Percentiles rank a stretch among this genome's conserved stretches.
These are phyloP conservation scores for Auxenochlorella pyrenoidosa DNA, from an alignment of 139 green algal species.

Conservation along the genomic window DNA sequence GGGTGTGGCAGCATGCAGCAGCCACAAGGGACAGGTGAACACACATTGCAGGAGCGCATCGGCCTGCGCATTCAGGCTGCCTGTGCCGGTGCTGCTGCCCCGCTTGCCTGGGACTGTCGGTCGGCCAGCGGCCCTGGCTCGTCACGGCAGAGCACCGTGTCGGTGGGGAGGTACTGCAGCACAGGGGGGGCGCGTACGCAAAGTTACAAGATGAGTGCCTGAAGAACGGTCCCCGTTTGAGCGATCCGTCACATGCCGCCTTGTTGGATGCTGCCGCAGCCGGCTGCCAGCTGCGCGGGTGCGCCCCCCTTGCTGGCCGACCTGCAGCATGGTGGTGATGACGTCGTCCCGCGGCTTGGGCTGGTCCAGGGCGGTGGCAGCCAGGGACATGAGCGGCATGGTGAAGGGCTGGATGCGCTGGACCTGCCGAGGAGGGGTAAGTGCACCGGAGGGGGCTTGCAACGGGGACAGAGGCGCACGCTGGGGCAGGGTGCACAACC, in stretches of 20 bases:
- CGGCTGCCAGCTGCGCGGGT: too few relatives aligned
- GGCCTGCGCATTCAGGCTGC: background rate
- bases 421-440: background rate
- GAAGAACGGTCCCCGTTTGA: too few relatives aligned
- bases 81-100: background rate
- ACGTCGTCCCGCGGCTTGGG: conserved; percentile 71
- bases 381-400: conserved; percentile 96
- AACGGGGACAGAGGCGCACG: background rate
- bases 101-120: conserved; percentile 43
- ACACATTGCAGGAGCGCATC: background rate
- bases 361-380: conserved; percentile 92
- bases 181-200: background rate
- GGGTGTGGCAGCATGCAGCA: background rate
- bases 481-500: background rate
- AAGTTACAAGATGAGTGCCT: too few relatives aligned
- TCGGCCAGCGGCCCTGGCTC: conserved; percentile 51
- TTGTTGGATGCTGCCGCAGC: too few relatives aligned
- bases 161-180: conserved; percentile 85
- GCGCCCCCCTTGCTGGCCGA: background rate
- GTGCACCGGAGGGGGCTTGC: background rate
- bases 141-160: conserved; percentile 75
- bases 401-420: conserved; percentile 75
- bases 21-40: background rate
- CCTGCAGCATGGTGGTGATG: conserved; percentile 76
- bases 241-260: too few relatives aligned